Base-by-base conservation (phyloP, 805 yeast species). In the Brettanomyces bruxellensis region DNA sequence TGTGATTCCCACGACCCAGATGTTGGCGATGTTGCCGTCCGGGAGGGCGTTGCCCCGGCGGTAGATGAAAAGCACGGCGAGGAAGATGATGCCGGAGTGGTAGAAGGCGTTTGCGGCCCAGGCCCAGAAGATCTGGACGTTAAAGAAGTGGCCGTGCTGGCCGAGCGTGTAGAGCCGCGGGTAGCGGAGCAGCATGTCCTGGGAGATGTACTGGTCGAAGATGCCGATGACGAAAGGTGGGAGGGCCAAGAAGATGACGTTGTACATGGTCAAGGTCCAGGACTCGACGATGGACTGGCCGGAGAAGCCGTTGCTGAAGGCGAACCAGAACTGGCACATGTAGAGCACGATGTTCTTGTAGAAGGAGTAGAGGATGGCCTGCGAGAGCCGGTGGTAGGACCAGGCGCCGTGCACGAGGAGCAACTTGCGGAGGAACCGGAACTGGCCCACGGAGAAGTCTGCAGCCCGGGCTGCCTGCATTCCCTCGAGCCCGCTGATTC, bases 401-500 rank as follows among this genome's bases (percentile, higher is more conserved):
- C 99, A 93, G 7, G 96, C 69, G 1, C 99, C 99, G 64, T 93
- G 99, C 9, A 93, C 99, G 40, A 93, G 71, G 40, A 93, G 67
- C 47, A 93, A 67, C 61, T 86, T 89, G 57, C 81, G 79, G 67
- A 93, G 72, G 62, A 78, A 93, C 61, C 82, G 82, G 75, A 93
- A 93, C 63, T 93, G 98, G 0, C 96, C 98, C 64, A 95, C 88
- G 1, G 98, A 89, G 49, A 93, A 80, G 71, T 93, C 99, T 0
- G 99, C 98, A 63, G 95, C 83, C 63, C 99, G 77, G 0, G 99
- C 97, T 9, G 99, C 99, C 66, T 93, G 99, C 88, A 90, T 89
- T 55, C 99, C 99, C 68, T 93, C 99, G 91, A 89, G 84, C 53
- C 99, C 99, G 66, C 95, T 86, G 51, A 93, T 95, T 61, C 99